Evolutionary conservation across 2,329 filamentous ascomycete species (phyloP), one percentile per base, ranked within the genome.

Genomic region (Penicillium olsonii): DNA sequence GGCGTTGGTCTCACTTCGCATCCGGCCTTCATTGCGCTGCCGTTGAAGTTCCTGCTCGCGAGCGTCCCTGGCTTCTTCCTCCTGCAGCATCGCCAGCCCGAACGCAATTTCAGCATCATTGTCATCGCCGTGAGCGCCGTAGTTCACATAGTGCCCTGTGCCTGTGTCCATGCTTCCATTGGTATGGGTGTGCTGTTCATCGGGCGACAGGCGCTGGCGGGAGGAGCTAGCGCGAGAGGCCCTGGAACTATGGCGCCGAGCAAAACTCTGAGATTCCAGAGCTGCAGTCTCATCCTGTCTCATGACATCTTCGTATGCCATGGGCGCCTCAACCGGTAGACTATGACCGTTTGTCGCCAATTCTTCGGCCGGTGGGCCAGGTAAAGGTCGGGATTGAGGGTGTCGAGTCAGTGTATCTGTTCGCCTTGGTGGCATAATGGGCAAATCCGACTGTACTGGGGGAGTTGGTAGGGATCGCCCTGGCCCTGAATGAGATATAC

Each of bases 71-170:
- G 72, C 77, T 42, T 85, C 84, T 52, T 95, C 88, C 66, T 85
- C 79, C 67, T 85, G 84, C 80, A 97, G 84, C 57, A 91, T 91
- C 65, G 88, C 82, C 43, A 95, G 75, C 14, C 94, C 92, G 52
- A 90, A 90, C 33, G 87, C 85, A 17, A 88, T 92, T 69, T 96
- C 92, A 0, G 88, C 84, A 65, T 97, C 92, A 64, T 90, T 95
- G 42, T 95, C 90, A 46, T 92, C 87, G 54, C 78, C 78, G 59
- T 79, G 79, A 5, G 74, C 73, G 52, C 72, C 73, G 50, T 77
- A 75, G 52, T 76, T 75, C 33, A 75, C 68, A 50, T 74, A 72
- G 42, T 76, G 67, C 45, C 74, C 72, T 2, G 69, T 66, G 4
- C 69, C 73, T 4, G 75, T 76, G 4, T 73, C 63, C 55, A 73